Percentiles rank a stretch among this genome's conserved stretches.
phyloP scores from a whole-genome alignment of 768 basidiomycete species.

The Tylopilus cervinicoccineus region DNA sequence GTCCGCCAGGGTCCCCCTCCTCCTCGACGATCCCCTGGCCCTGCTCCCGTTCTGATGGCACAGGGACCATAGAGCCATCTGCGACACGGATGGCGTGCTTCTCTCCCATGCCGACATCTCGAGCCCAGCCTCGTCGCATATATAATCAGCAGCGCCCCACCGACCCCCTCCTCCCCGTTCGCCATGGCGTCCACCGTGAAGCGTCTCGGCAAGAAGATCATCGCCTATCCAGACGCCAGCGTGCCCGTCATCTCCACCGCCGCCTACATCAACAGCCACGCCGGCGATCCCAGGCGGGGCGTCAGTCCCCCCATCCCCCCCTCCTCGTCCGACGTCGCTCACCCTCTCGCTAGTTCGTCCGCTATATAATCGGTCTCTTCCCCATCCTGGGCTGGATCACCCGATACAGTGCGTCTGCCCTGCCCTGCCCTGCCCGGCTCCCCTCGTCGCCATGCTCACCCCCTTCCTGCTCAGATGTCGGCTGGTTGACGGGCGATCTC shows the following conservation, averaged over 20 bases:
- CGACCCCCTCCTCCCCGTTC: background rate
- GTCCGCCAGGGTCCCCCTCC: too few species aligned
- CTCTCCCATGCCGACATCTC: constrained; percentile 14
- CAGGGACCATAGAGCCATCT: background rate
- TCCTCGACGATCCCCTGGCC: too few species aligned
- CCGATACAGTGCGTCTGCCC: constrained; percentile 73
- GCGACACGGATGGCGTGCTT: constrained; percentile 16
- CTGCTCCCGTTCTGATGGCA: background rate
- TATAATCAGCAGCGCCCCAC: background rate
- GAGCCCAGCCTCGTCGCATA: too few species aligned
- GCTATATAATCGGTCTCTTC: constrained; percentile 73
- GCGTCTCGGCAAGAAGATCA: constrained; percentile 50
- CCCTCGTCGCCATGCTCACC: background rate
- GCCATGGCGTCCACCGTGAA: constrained; percentile 41
- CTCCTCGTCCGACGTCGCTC: background rate
- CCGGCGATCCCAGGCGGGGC: constrained; percentile 43
- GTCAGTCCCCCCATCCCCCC: constrained; percentile 32
- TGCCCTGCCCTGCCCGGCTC: too few species aligned
- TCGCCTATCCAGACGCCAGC: constrained; percentile 56
- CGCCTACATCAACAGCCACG: constrained; percentile 46
- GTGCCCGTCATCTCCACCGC: constrained; percentile 57
- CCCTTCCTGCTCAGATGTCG: constrained; percentile 45
- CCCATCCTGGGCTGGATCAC: constrained; percentile 84
- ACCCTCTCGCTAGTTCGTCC: constrained; percentile 39
- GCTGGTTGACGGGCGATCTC: constrained; percentile 83